Evolutionary conservation across 2,329 filamentous ascomycete species (phyloP), one percentile per base, ranked within the genome.

Genomic region (Alternaria alternata): DNA sequence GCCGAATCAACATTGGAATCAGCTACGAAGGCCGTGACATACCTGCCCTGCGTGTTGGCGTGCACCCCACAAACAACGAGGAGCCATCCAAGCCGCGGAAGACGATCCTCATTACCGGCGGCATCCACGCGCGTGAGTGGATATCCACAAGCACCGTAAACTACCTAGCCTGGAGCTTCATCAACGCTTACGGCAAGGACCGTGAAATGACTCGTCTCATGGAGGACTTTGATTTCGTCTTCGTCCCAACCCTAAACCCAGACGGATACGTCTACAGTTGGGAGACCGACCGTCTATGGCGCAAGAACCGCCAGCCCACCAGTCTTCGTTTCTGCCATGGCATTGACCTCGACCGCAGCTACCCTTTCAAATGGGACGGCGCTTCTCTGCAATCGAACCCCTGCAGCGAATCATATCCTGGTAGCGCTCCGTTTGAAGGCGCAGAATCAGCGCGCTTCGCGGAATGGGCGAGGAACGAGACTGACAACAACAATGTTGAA

Each of bases 201-300:
- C 63, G 85, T 81, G 79, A 79, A 12, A 89, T 96, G 54, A 94
- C 91, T 20, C 90, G 89, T 61, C 84, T 98, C 8, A 85, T 99
- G 4, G 85, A 95, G 64, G 85, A 90, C 55, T 97, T 94, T 72
- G 94, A 98, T 78, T 89, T 96, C 69, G 84, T 98, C 44, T 90
- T 98, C 69, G 86, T 98, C 24, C 95, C 95, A 0, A 92, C 92
- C 0, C 80, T 95, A 59, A 99, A 99, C 75, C 93, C 94, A 0
- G 95, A 99, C 76, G 95, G 95, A 30, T 96, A 97, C 74, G 90
- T 93, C 65, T 97, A 97, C 78, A 93, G 92, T 0, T 98, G 94
- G 94, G 88, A 94, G 61, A 88, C 88, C 1, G 94, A 99, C 77
- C 89, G 95, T 7, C 83, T 99, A 0, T 99, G 94, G 94, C 91